Base-by-base conservation (phyloP, 805 yeast species). In the Teunomyces tritomae region DNA sequence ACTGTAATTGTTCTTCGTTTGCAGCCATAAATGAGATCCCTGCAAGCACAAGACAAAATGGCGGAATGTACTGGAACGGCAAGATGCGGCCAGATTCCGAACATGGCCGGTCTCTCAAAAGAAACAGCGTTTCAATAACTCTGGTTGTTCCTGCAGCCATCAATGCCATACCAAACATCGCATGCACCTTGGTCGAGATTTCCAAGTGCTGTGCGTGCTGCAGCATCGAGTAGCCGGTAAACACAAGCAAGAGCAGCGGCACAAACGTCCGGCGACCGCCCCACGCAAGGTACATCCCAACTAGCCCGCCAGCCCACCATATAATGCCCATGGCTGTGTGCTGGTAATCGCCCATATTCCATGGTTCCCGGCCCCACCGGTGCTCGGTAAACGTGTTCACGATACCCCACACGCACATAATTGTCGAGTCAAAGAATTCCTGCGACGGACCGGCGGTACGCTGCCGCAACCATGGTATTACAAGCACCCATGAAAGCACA, bases 301-400 rank as follows among this genome's bases (percentile, higher is more conserved):
- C 66, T 54, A 90, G 70, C 6, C 97, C 98, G 47, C 96, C 95
- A 44, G 89, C 81, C 95, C 97, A 90, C 96, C 97, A 92, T 28
- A 92, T 78, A 48, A 92, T 87, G 0, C 98, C 98, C 96, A 92
- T 89, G 16, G 94, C 81, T 0, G 98, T 91, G 65, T 91, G 97
- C 70, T 91, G 97, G 64, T 85, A 89, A 65, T 90, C 97, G 8
- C 96, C 94, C 73, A 87, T 95, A 37, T 80, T 77, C 98, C 98
- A 92, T 7, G 74, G 81, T 62, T 90, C 94, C 28, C 65, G 61
- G 33, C 96, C 96, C 97, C 97, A 92, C 52, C 97, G 72, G 66
- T 92, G 98, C 67, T 92, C 98, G 1, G 98, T 92, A 67, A 92
- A 92, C 0, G 97, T 90, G 64, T 92, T 92, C 49, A 92, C 85